These are phyloP conservation scores for Ascochyta pisi DNA, from an alignment of 2,329 filamentous ascomycete species.

Conservation along the genomic window DNA sequence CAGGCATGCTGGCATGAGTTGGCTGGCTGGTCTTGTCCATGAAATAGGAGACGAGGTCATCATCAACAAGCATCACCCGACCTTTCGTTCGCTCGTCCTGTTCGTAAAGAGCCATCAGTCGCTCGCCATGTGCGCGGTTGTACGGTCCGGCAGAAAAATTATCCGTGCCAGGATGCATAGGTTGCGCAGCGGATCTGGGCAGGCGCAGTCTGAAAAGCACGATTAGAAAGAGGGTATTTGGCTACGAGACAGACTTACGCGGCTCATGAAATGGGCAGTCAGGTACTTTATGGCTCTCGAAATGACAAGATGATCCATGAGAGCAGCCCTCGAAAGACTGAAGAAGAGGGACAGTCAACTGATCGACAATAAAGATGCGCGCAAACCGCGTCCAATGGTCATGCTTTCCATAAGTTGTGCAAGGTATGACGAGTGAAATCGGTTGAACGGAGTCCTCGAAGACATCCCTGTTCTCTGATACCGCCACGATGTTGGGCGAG, in stretches of 20 bases:
- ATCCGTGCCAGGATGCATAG: conserved; percentile 23
- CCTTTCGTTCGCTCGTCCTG: conserved; percentile 22
- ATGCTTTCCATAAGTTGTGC: conserved; percentile 24
- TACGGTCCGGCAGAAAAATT: conserved; percentile 25
- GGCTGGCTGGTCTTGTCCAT: background rate
- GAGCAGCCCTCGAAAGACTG: conserved; percentile 7
- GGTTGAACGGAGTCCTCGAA: background rate
- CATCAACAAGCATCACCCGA: conserved; percentile 35
- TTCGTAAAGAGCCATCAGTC: conserved; percentile 27
- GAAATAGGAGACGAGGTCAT: conserved; percentile 26
- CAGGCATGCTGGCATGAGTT: conserved; percentile 11
- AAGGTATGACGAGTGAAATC: background rate
- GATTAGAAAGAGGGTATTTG: background rate
- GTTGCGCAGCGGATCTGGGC: conserved; percentile 29
- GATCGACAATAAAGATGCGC: conserved; percentile 23
- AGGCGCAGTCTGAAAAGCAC: conserved; percentile 16
- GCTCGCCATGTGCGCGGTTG: conserved; percentile 29
- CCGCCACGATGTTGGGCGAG: background rate
- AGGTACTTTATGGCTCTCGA: conserved; percentile 16
- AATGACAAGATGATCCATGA: conserved; percentile 22
- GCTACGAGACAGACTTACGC: conserved; percentile 15
- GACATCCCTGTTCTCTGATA: background rate
- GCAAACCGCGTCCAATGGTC: conserved; percentile 28
- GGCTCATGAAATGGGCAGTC: conserved; percentile 36
- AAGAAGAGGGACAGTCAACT: conserved; percentile 18